Evolutionary conservation across 495 filamentous ascomycete species (phyloP).

Genomic region (Xylaria curta): DNA sequence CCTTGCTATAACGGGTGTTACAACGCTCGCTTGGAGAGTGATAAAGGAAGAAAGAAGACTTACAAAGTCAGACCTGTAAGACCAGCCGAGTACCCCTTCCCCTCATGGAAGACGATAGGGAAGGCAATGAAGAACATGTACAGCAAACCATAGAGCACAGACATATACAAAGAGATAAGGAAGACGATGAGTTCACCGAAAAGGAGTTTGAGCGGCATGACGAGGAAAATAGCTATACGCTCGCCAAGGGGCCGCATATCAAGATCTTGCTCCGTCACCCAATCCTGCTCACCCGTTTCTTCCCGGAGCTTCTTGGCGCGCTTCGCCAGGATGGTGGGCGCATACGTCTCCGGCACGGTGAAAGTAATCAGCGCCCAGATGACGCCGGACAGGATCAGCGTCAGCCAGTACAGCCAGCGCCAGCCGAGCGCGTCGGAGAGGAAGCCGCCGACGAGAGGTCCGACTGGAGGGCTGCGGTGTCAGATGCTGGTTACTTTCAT

Average conservation of each 20-base stretch:
- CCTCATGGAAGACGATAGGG: conserved; percentile 77
- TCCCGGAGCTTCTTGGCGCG: conserved; percentile 73
- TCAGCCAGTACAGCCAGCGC: conserved; percentile 88
- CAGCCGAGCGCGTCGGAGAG: conserved; percentile 71
- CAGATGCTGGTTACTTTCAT: conserved; percentile 11
- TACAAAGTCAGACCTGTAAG: conserved; percentile 80
- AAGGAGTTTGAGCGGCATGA: conserved; percentile 81
- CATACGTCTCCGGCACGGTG: conserved; percentile 82
- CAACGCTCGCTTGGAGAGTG: neutral
- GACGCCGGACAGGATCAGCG: conserved; percentile 70
- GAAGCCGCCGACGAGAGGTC: conserved; percentile 78
- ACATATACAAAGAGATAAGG: conserved; percentile 79
- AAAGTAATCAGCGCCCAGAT: conserved; percentile 76
- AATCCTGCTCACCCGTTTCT: conserved; percentile 64
- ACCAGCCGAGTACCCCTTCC: conserved; percentile 74
- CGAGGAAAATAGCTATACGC: conserved; percentile 68
- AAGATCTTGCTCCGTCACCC: conserved; percentile 77
- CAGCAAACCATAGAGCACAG: conserved; percentile 75
- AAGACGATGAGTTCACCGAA: conserved; percentile 81
- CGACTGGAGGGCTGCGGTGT: conserved; percentile 43
- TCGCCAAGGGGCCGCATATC: conserved; percentile 69
- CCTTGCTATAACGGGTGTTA: neutral
- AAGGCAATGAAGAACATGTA: conserved; percentile 88
- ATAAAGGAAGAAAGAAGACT: conserved; percentile 13
- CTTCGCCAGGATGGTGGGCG: conserved; percentile 69